phyloP scores from a whole-genome alignment of 2,329 filamentous ascomycete genomes.

The Beauveria medogensis region DNA sequence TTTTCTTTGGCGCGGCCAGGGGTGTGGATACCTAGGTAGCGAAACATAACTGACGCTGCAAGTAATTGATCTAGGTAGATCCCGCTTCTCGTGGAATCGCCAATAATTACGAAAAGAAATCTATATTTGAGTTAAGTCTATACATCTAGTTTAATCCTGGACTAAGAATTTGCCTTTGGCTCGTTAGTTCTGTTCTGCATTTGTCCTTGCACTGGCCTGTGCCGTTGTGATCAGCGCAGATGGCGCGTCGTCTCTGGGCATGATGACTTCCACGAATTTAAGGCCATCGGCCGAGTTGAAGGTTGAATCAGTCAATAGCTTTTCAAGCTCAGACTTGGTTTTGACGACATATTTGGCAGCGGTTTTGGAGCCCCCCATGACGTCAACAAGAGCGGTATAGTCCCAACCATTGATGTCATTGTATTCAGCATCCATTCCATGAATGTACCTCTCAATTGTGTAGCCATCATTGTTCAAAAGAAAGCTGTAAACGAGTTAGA shows the following conservation, averaged over 20 bases:
- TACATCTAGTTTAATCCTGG: background rate
- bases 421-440: constrained; percentile 71
- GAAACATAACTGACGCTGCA: background rate
- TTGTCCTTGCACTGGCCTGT: constrained; percentile 60
- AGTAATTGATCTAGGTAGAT: background rate
- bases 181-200: constrained; percentile 35
- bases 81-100: too few relatives aligned
- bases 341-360: constrained; percentile 59
- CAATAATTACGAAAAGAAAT: too few relatives aligned
- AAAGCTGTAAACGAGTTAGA: constrained; percentile 35
- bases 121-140: background rate
- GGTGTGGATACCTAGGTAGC: constrained; percentile 6
- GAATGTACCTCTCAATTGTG: constrained; percentile 83
- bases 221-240: constrained; percentile 61
- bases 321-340: constrained; percentile 60
- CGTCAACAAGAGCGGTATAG: constrained; percentile 57
- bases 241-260: constrained; percentile 73
- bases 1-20: background rate
- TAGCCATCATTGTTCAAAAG: constrained; percentile 83
- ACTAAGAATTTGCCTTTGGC: background rate
- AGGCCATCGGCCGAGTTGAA: constrained; percentile 51
- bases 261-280: constrained; percentile 74
- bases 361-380: constrained; percentile 57
- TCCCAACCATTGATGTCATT: constrained; percentile 76
- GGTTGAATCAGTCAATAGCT: constrained; percentile 53